Evolutionary conservation across 768 basidiomycete species (phyloP), one percentile per base, ranked within the genome.

Genomic region (Lentinula lateritia): DNA sequence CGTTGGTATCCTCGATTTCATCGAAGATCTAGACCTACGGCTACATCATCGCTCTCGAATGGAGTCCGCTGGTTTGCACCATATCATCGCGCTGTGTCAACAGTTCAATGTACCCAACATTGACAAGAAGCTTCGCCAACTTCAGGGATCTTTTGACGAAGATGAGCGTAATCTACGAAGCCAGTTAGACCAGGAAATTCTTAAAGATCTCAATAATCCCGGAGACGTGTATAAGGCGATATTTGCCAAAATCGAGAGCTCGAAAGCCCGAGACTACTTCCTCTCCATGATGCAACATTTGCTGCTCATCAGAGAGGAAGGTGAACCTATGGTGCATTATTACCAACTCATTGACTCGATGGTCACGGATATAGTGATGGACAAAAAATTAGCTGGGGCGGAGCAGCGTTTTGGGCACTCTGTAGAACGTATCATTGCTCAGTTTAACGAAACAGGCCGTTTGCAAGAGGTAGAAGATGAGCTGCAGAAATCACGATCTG

Each of bases 211-310:
- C 65, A 83, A 83, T 43, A 86, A 89, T 62, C 89, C 93, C 16
- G 84, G 89, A 67, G 95, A 98, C 69, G 88, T 98, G 36, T 96
- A 90, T 76, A 85, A 88, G 58, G 90, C 91, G 2, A 80, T 99
- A 52, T 82, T 83, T 64, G 75, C 84, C n/a, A 88, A 83, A 70
- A 87, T 89, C n/a, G 80, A 86, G 62, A 88, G 89, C 46, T 86
- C 90, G 13, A 85, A 84, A 62, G 94, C 95, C 6, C 80, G 82
- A 66, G 87, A 91, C 64, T 88, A 95, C 71, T 90, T 99, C 71
- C 77, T 95, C 45, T 92, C 93, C n/a, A 90, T 94, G 73, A 84
- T 98, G 83, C 93, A 94, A 69, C 95, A 98, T 73, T 73, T 99
- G 61, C 80, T 98, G 18, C 84, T 98, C 65, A 91, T 98, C 65